Base-by-base conservation (phyloP, 495 filamentous ascomycete genomes). In the Acidiella bohemica region DNA sequence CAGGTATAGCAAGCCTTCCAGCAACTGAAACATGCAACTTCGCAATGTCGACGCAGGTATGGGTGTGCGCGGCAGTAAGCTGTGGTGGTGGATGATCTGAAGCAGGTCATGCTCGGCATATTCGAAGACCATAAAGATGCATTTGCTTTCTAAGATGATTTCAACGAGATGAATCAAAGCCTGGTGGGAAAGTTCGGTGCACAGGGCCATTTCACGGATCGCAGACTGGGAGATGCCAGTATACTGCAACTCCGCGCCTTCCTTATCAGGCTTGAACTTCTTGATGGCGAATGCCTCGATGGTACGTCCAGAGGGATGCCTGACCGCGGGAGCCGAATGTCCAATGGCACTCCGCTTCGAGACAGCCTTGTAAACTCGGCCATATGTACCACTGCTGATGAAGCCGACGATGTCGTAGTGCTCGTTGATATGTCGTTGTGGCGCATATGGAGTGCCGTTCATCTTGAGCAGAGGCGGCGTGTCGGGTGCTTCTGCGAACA, bases 101-200 rank as follows among this genome's bases (percentile, higher is more conserved):
- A 99, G 69, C 29, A 99, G 67, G 57, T 99, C 90, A 60, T 85
- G 90, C 61, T 99, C 90, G 49, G 87, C 88, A 56, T 94, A 99
- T 61, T 96, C 90, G 54, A 99, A 99, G 14, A 99, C 87, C 84
- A 99, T 99, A 62, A 86, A 96, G 54, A 99, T 99, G 65, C 86
- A 95, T 63, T 95, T 96, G 60, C 93, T 85, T 62, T 99, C 86
- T 11, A 99, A 67, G 54, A 96, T 95, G 53, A 95, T 99, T 59
- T 99, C 90, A 49, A 88, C 74, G 21, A 94, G 70, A 43, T 80
- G 73, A 53, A 99, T 88, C 31, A 99, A 79, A 55, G 96, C 94
- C 37, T 72, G 66, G 59, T 99, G 87, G 16, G 72, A 75, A 9
- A 96, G 72, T 53, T 96, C 92, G 42, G 85, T 86, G 56, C 90